Conservation (phyloP, 1,284 basidiomycete genomes). For the Cystobasidiaceae sp. region DNA sequence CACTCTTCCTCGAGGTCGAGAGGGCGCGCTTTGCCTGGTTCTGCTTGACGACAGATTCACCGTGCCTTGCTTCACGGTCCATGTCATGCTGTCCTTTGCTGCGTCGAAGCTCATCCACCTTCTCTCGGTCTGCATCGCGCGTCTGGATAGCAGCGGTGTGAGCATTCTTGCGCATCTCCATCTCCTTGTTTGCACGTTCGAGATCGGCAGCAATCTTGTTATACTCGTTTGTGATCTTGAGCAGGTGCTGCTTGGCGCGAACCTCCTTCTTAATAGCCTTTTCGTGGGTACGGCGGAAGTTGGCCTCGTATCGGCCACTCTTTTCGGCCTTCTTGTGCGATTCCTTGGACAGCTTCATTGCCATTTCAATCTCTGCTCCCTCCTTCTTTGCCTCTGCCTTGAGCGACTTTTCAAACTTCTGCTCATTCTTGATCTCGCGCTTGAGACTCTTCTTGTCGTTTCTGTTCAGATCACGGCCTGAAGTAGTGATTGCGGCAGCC, state of each 20-base stretch:
- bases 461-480: constrained; percentile 16
- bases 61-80: constrained; percentile 30
- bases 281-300: constrained; percentile 18
- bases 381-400: constrained; percentile 16
- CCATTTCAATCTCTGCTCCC: constrained; percentile 10
- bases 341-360: constrained; percentile 15
- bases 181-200: constrained; percentile 19
- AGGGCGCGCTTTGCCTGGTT: constrained; percentile 27
- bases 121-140: constrained; percentile 17
- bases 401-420: constrained; percentile 27
- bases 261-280: constrained; percentile 29
- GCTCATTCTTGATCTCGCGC: constrained; percentile 19
- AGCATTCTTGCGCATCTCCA: constrained; percentile 24
- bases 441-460: constrained; percentile 23
- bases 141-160: constrained; percentile 27
- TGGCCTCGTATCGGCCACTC: constrained; percentile 8
- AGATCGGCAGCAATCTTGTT: constrained; percentile 30
- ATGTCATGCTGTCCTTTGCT: constrained; percentile 28
- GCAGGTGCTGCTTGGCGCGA: constrained; percentile 16
- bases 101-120: constrained; percentile 12
- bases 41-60: constrained; percentile 26
- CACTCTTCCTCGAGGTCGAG: constrained; percentile 19
- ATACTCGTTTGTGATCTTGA: constrained; percentile 22
- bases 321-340: constrained; percentile 23
- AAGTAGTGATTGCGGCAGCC: constrained; percentile 24